A percentile compares a stretch with the other conserved stretches of the same genome.
phyloP scores from a whole-genome alignment of 371 early-diverging fungal genomes.

The Blyttiomyces sp. region DNA sequence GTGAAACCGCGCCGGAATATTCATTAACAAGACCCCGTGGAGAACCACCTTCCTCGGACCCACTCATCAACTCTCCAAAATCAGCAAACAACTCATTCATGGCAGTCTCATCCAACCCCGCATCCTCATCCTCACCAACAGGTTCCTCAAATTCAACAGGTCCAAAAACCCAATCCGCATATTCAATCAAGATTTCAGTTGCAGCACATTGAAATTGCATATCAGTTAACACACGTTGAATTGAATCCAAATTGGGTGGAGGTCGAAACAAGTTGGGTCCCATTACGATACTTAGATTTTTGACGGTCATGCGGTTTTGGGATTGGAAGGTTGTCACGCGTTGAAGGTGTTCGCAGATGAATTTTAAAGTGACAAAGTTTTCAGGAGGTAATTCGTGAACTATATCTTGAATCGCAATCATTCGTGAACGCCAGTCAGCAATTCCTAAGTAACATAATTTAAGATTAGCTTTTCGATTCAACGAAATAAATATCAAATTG shows the following conservation, averaged over 20 bases:
- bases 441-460: conserved; percentile 20
- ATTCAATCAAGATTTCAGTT: conserved; percentile 43
- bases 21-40: too few species aligned
- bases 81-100: too few species aligned
- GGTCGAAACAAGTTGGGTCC: conserved; percentile 37
- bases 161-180: conserved; percentile 51
- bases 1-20: too few species aligned
- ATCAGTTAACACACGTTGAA: conserved; percentile 30
- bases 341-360: conserved; percentile 40
- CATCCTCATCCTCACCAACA: conserved; percentile 5
- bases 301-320: conserved; percentile 39
- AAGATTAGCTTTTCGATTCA: neutral
- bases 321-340: conserved; percentile 27
- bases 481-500: neutral
- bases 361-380: conserved; percentile 37
- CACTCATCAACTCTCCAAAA: too few species aligned
- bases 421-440: conserved; percentile 35
- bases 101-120: too few species aligned
- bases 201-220: conserved; percentile 38
- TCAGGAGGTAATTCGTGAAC: conserved; percentile 39
- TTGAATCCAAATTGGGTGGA: conserved; percentile 29
- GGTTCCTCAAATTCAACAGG: conserved; percentile 47
- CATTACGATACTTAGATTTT: conserved; percentile 47
- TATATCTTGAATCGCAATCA: conserved; percentile 45
- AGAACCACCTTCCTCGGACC: too few species aligned